Conservation (phyloP, 208 protist species). For the Trypanosoma avium region DNA sequence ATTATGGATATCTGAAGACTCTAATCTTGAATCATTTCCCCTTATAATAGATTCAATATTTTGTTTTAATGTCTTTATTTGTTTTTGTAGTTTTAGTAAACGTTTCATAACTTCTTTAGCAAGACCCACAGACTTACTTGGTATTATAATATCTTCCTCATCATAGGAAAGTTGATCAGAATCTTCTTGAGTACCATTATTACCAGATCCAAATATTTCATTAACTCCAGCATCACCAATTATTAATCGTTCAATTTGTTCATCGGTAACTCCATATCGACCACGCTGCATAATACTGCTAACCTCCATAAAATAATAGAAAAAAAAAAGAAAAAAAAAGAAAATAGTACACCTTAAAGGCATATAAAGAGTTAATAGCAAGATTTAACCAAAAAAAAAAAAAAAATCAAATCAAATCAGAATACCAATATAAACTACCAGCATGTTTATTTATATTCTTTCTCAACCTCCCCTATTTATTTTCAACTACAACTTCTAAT, state of each 20-base stretch:
- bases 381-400: constrained; percentile 4
- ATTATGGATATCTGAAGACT: background rate
- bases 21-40: background rate
- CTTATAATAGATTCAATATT: constrained; percentile 3
- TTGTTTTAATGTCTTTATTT: constrained; percentile 20
- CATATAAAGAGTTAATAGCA: background rate
- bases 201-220: background rate
- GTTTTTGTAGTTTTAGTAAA: constrained; percentile 27
- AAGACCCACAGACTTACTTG: constrained; percentile 25
- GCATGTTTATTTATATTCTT: too few species aligned
- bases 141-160: constrained; percentile 24
- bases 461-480: too few species aligned
- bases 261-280: background rate
- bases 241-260: background rate
- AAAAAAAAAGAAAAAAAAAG: constrained; percentile 7
- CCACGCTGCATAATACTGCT: constrained; percentile 6
- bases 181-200: constrained; percentile 1
- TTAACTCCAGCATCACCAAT: background rate
- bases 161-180: constrained; percentile 20
- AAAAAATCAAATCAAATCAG: constrained; percentile 3
- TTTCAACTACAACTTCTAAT: too few species aligned
- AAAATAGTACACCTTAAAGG: too few species aligned
- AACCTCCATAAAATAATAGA: too few species aligned
- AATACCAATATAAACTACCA: too few species aligned
- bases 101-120: constrained; percentile 34